Evolutionary conservation across 805 yeast genomes (phyloP), one percentile per base, ranked within the genome.

Genomic region (Saccharomycopsis babjevae): DNA sequence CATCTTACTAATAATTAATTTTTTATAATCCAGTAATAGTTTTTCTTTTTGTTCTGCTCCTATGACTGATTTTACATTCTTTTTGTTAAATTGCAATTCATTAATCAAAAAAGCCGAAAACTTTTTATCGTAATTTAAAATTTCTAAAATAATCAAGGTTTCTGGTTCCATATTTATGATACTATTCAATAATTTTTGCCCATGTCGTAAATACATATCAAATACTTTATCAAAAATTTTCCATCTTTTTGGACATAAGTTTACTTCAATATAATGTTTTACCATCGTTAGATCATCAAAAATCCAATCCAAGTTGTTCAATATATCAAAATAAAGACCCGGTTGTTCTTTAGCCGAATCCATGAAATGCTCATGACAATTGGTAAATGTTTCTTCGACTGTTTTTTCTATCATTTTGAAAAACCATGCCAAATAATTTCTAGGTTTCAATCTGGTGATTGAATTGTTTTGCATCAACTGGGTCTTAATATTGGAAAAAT

Each of bases 241-340:
- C 97, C 98, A 94, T 60, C 79, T 76, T 20, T 69, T 68, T 0
- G 98, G 97, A 63, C 89, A 84, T 58, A 85, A 78, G 15, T 75
- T 76, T 1, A 77, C 71, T 28, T 89, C 73, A 36, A 83, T 83
- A 25, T 80, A 79, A 61, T 82, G 79, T 4, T 88, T 89, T 61
- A 86, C 80, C 62, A 62, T 57, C n/a, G 55, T 54, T 60, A 94
- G 73, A 67, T 93, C 97, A 66, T 86, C 85, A 70, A 86, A 89
- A 20, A 91, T 80, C 92, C 97, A 93, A 61, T 84, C 85, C 60
- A 92, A 73, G 66, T 88, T 83, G 46, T 86, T 85, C 61, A 88
- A 77, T 1, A 90, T 83, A 18, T 77, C 78, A 72, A 84, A 82
- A 43, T 78, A 60, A 6, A 43, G 50, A 7, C 61, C 62, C 5